Percentiles rank a stretch among this genome's conserved stretches.
phyloP scores from a whole-genome alignment of 352 stramenopile species.

The Pythium brachiatum region DNA sequence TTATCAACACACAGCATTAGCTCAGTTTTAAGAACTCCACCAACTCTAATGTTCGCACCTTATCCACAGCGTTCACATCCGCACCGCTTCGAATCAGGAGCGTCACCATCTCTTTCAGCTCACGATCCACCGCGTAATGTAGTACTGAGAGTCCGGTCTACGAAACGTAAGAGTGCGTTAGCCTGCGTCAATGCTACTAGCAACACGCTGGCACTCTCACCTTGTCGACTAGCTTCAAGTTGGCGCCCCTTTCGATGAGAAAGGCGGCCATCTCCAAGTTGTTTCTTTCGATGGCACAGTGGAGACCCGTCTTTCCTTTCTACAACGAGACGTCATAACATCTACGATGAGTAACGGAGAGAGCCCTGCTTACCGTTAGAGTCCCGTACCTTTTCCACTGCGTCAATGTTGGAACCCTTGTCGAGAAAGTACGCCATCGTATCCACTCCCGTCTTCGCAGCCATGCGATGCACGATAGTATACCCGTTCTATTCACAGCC shows the following conservation, averaged over 20 bases:
- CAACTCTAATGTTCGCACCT: not conserved
- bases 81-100: not conserved
- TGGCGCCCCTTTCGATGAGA: not conserved
- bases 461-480: not conserved
- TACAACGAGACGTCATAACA: too few relatives aligned
- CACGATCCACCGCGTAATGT: not conserved
- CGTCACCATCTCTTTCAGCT: not conserved
- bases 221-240: not conserved
- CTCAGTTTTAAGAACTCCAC: too few relatives aligned
- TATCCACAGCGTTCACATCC: not conserved
- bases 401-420: not conserved
- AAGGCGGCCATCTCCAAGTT: not conserved
- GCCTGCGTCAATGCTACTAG: too few relatives aligned
- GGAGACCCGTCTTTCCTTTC: not conserved
- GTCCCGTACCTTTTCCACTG: not conserved
- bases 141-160: not conserved
- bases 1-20: too few relatives aligned
- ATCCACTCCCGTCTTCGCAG: not conserved
- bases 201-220: not conserved
- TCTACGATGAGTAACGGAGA: too few relatives aligned
- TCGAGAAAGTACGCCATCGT: not conserved
- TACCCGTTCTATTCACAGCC: too few relatives aligned
- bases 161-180: too few relatives aligned
- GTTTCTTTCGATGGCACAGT: not conserved
- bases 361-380: too few relatives aligned